Evolutionary conservation across 2,329 filamentous ascomycete genomes (phyloP).

Genomic region (Thermothelomyces thermophilus): DNA sequence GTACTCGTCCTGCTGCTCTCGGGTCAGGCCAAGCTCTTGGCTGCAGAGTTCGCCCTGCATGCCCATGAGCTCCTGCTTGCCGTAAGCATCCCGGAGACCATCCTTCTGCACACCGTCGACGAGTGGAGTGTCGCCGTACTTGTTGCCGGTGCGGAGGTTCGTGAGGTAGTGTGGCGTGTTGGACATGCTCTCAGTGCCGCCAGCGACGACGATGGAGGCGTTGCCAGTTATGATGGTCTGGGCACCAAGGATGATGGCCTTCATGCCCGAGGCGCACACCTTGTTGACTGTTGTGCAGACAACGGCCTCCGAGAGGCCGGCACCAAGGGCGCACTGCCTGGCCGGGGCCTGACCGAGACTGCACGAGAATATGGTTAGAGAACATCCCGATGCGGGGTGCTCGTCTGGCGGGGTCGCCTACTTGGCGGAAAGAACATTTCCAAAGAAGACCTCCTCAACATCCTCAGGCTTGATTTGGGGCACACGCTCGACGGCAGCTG

Average conservation of each 20-base stretch:
- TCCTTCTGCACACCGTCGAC: slow-evolving; percentile 92
- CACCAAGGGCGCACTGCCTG: slow-evolving; percentile 84
- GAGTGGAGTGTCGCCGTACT: slow-evolving; percentile 86
- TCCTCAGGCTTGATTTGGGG: slow-evolving; percentile 81
- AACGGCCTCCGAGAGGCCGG: slow-evolving; percentile 72
- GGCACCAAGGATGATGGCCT: slow-evolving; percentile 88
- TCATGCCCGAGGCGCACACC: slow-evolving; percentile 92
- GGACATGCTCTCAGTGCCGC: slow-evolving; percentile 97
- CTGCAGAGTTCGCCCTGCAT: slow-evolving; percentile 88
- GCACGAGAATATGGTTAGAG: slow-evolving; percentile 18
- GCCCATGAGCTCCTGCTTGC: slow-evolving; percentile 94
- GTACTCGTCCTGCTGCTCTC: slow-evolving; percentile 89
- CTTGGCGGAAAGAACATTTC: slow-evolving; percentile 96
- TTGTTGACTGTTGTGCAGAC: slow-evolving; percentile 96
- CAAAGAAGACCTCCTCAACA: slow-evolving; percentile 95
- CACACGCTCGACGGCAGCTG: slow-evolving; percentile 75
- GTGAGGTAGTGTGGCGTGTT: slow-evolving; percentile 95
- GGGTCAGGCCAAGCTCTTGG: slow-evolving; percentile 69
- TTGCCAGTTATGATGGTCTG: slow-evolving; percentile 98
- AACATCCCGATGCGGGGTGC: not conserved
- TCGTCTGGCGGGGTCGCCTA: slow-evolving; percentile 39
- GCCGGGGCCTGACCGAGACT: slow-evolving; percentile 95
- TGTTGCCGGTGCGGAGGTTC: slow-evolving; percentile 76
- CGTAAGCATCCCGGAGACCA: slow-evolving; percentile 86
- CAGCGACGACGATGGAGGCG: slow-evolving; percentile 85